phyloP scores from a whole-genome alignment of 2,329 filamentous ascomycete genomes.

The Exophiala sideris region DNA sequence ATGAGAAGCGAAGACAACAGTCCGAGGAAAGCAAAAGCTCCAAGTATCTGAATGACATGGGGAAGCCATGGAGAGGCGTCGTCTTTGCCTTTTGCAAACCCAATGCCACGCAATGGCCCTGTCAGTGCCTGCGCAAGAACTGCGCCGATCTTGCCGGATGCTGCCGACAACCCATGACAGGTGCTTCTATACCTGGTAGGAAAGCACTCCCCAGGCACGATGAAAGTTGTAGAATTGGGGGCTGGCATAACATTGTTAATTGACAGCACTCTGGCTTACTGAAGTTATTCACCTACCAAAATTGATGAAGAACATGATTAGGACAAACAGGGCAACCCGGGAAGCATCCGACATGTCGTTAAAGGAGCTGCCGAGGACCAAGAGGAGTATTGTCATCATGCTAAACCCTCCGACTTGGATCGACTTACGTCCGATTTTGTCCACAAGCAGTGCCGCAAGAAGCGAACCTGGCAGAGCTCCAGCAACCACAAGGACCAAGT shows the following conservation, averaged over 20 bases:
- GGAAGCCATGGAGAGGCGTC: constrained; percentile 63
- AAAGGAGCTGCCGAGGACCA: constrained; percentile 60
- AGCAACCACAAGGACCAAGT: constrained; percentile 72
- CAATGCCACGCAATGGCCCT: constrained; percentile 58
- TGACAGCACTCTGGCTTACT: too few species aligned
- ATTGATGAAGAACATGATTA: constrained; percentile 65
- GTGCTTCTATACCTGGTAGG: constrained; percentile 61
- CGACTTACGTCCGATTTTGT: constrained; percentile 71
- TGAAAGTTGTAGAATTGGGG: constrained; percentile 64
- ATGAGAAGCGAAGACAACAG: constrained; percentile 66
- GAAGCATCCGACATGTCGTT: constrained; percentile 46
- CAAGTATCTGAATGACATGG: constrained; percentile 57
- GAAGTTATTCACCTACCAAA: constrained; percentile 40
- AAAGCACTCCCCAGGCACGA: constrained; percentile 62
- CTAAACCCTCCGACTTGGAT: constrained; percentile 64
- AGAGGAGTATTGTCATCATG: constrained; percentile 62
- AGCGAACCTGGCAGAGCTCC: constrained; percentile 79
- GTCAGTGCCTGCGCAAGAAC: constrained; percentile 65
- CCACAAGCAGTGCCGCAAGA: constrained; percentile 71
- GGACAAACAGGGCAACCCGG: constrained; percentile 59
- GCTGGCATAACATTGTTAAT: constrained; percentile 27
- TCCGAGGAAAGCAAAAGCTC: constrained; percentile 62
- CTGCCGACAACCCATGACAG: constrained; percentile 63
- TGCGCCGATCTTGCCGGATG: constrained; percentile 64
- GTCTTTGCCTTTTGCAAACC: constrained; percentile 47